phyloP scores from a whole-genome alignment of 345 rosid genomes.

The Camelina neglecta region DNA sequence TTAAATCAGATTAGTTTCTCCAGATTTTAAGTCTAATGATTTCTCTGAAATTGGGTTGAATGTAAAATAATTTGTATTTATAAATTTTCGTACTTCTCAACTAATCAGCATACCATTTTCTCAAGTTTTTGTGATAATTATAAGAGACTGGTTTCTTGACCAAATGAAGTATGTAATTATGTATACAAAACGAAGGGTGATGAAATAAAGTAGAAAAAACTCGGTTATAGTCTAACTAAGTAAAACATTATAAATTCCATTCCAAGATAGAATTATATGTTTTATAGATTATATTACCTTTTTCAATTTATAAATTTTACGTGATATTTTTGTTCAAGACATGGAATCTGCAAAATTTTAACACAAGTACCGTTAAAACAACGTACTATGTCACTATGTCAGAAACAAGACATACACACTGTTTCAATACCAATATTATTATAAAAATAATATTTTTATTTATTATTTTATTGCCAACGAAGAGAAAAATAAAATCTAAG shows the following conservation, averaged over 20 bases:
- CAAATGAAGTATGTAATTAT: background rate
- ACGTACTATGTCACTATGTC: conserved; percentile 33
- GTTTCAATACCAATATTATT: conserved; percentile 19
- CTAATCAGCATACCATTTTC: conserved; percentile 1
- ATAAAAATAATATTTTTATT: background rate
- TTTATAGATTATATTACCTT: background rate
- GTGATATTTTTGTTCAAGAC: conserved; percentile 18
- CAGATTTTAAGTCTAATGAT: background rate
- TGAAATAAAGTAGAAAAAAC: background rate
- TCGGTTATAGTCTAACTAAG: background rate
- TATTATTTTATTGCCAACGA: background rate
- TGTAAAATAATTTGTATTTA: background rate
- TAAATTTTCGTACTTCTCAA: background rate
- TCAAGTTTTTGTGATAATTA: conserved; percentile 20
- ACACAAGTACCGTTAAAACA: conserved; percentile 42
- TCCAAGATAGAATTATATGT: background rate
- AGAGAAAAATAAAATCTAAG: conserved; percentile 27
- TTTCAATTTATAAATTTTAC: background rate
- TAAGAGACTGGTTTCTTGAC: background rate
- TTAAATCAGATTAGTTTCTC: background rate
- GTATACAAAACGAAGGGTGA: background rate
- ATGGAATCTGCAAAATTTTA: conserved; percentile 35
- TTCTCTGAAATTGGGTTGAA: background rate
- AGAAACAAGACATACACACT: conserved; percentile 39
- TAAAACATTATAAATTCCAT: background rate